Evolutionary conservation across 345 rosid genomes (phyloP).

Genomic region (Euphorbia pulcherrima): DNA sequence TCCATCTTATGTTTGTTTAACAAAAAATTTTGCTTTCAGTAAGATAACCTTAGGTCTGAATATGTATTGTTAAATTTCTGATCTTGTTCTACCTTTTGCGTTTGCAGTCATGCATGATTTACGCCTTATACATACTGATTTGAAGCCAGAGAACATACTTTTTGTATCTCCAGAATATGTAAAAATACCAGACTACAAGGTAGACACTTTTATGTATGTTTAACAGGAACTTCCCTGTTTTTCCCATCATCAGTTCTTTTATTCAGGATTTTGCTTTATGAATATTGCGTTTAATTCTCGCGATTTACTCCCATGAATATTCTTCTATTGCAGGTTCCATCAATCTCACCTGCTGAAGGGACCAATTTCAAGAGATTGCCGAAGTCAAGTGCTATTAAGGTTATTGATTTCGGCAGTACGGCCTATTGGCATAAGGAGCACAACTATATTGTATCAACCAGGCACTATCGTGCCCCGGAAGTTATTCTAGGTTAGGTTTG

Average conservation of each 20-base stretch:
- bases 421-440: conserved; percentile 52
- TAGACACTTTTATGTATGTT: conserved; percentile 13
- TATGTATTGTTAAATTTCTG: conserved; percentile 16
- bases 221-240: conserved; percentile 6
- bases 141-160: conserved; percentile 68
- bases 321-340: conserved; percentile 30
- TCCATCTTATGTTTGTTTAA: neutral
- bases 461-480: conserved; percentile 78
- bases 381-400: conserved; percentile 68
- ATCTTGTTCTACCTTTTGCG: conserved; percentile 8
- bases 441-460: conserved; percentile 62
- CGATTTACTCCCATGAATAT: conserved; percentile 4
- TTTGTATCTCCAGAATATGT: conserved; percentile 57
- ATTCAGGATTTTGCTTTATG: neutral
- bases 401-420: conserved; percentile 74
- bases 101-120: conserved; percentile 67
- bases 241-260: too few relatives aligned
- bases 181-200: conserved; percentile 61
- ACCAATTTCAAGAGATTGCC: conserved; percentile 50
- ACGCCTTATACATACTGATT: conserved; percentile 58
- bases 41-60: conserved; percentile 3
- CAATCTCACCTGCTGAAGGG: conserved; percentile 34
- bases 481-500: conserved; percentile 70
- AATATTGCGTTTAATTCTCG: neutral
- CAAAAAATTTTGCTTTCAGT: neutral